A percentile compares a stretch with the other conserved stretches of the same genome.
phyloP scores from a whole-genome alignment of 2,329 filamentous ascomycete species.

The Ceratocystis papillata region DNA sequence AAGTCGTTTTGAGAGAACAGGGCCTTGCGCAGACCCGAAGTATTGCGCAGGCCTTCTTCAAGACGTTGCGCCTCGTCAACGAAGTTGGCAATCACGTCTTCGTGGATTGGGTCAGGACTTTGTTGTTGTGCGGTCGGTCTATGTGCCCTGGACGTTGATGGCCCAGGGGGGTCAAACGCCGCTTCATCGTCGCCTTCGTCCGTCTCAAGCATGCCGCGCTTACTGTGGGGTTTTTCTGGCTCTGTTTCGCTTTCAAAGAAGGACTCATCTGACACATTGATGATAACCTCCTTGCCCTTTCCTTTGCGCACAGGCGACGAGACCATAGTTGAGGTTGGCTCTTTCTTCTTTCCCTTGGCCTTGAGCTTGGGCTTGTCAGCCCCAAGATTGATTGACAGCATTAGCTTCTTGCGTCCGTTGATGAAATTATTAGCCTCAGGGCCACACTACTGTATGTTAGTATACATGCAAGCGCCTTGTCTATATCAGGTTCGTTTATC shows the following conservation, averaged over 20 bases:
- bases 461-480: background rate
- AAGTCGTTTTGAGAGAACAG: conserved; percentile 61
- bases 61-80: conserved; percentile 49
- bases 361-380: conserved; percentile 29
- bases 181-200: conserved; percentile 35
- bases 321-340: conserved; percentile 38
- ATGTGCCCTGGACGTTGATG: conserved; percentile 11
- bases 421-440: conserved; percentile 37
- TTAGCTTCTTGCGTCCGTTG: conserved; percentile 37
- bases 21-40: conserved; percentile 44
- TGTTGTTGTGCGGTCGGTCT: conserved; percentile 32
- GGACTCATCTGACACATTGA: conserved; percentile 22
- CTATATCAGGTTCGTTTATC: too few relatives aligned
- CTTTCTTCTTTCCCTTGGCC: conserved; percentile 33
- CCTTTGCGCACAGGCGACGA: conserved; percentile 41
- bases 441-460: conserved; percentile 32
- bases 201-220: conserved; percentile 22
- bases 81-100: conserved; percentile 54
- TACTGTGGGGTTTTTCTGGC: background rate
- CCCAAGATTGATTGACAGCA: conserved; percentile 35
- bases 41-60: conserved; percentile 52
- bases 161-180: conserved; percentile 37
- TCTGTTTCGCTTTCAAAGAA: conserved; percentile 18
- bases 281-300: conserved; percentile 26
- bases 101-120: conserved; percentile 45